These are phyloP conservation scores for Trypanosoma boissoni DNA, from an alignment of 208 protist species.

Conservation along the genomic window DNA sequence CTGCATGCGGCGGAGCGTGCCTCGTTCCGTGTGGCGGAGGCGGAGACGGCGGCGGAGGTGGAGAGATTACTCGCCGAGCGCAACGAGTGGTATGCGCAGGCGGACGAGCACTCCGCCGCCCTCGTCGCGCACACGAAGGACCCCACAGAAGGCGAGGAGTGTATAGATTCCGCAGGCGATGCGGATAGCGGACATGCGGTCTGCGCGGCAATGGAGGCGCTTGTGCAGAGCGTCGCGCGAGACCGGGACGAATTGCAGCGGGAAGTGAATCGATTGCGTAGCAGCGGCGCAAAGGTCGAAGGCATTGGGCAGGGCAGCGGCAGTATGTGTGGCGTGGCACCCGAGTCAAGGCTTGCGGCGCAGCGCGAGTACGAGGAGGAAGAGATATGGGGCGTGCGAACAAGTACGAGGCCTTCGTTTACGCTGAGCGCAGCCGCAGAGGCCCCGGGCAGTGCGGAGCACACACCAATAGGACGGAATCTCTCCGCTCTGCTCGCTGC, in stretches of 20 bases:
- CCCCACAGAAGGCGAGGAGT: not conserved
- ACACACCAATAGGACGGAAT: constrained; percentile 16
- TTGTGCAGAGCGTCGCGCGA: constrained; percentile 21
- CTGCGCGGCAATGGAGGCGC: constrained; percentile 22
- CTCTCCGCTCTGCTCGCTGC: constrained; percentile 21
- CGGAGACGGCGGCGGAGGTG: constrained; percentile 31
- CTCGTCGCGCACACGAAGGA: constrained; percentile 6
- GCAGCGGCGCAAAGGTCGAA: not conserved
- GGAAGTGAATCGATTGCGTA: constrained; percentile 10
- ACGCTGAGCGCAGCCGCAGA: constrained; percentile 11
- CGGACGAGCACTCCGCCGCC: constrained; percentile 42
- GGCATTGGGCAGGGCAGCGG: not conserved
- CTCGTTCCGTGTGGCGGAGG: constrained; percentile 44
- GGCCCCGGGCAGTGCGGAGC: not conserved
- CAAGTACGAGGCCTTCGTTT: constrained; percentile 7
- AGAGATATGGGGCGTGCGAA: constrained; percentile 14
- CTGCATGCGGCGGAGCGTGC: constrained; percentile 58
- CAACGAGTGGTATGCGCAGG: constrained; percentile 35
- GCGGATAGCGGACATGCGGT: constrained; percentile 7
- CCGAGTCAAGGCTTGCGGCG: constrained; percentile 1
- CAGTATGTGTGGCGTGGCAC: constrained; percentile 1
- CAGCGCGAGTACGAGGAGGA: constrained; percentile 22
- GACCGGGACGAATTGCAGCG: constrained; percentile 20
- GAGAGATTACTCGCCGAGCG: constrained; percentile 31
- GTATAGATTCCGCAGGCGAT: not conserved